These are phyloP conservation scores for Ustulina deusta DNA, from an alignment of 2,329 filamentous ascomycete species.

Conservation along the genomic window DNA sequence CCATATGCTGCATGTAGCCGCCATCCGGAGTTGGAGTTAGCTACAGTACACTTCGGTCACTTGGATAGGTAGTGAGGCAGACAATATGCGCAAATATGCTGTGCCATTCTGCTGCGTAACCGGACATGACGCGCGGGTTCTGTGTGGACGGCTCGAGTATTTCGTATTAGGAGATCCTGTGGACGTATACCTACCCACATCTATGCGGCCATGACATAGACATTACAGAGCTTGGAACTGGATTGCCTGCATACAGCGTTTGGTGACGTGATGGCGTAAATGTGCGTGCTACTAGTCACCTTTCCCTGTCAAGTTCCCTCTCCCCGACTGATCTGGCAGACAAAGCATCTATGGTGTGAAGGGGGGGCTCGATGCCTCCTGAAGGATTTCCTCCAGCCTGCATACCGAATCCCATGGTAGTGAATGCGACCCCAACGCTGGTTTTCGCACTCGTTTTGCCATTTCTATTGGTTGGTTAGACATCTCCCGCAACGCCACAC, in stretches of 20 bases:
- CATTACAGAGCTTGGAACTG: neutral
- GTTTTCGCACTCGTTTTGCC: neutral
- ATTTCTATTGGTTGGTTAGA: conserved; percentile 21
- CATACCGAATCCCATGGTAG: conserved; percentile 29
- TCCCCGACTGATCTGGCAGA: conserved; percentile 13
- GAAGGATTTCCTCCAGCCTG: conserved; percentile 31
- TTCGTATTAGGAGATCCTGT: neutral
- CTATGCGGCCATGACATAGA: neutral
- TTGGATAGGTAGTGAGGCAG: neutral
- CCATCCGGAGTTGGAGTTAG: conserved; percentile 1
- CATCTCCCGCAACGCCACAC: conserved; percentile 25
- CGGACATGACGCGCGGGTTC: conserved; percentile 9
- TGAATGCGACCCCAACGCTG: conserved; percentile 18
- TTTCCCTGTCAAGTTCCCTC: neutral
- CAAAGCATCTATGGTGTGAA: conserved; percentile 6
- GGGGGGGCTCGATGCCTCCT: conserved; percentile 17
- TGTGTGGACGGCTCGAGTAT: conserved; percentile 1
- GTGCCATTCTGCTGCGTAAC: conserved; percentile 20
- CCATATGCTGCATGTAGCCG: neutral
- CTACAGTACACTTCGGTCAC: too few relatives aligned
- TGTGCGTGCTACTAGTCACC: neutral
- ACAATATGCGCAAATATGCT: conserved; percentile 12
- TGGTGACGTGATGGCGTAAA: conserved; percentile 1
- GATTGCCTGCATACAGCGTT: neutral
- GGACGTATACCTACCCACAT: neutral